Evolutionary conservation across 441 rosid species (phyloP), one percentile per base, ranked within the genome.

Genomic region (Pelargonium australe): DNA sequence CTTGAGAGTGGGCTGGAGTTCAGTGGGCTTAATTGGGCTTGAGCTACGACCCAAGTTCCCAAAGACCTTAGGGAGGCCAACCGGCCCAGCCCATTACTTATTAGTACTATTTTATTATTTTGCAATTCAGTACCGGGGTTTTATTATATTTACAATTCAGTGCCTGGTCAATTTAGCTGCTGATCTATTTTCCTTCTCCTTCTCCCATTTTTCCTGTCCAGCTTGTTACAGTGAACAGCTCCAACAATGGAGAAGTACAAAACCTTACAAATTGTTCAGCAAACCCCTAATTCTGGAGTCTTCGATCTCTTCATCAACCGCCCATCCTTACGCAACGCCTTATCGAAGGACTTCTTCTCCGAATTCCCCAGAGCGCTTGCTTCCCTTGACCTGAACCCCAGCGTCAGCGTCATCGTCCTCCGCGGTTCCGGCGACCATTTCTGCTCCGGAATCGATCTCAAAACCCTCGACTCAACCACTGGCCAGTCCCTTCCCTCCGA

Each of bases 401-500:
- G 79, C 19, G 89, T 65, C 78, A n/a, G 74, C 62, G 83, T 82
- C 70, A 74, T 86, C 72, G 51, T 89, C 75, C 85, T 90, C 64
- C 72, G 85, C 73, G 96, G 85, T 64, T 67, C 86, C 75, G 94
- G 96, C 34, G 81, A 81, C 64, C 87, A 89, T 79, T 90, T 93
- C 81, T 89, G 92, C 81, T 80, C 96, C 63, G 96, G 97, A 1
- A 85, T 93, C 72, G 96, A 93, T 69, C 81, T 93, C 73, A 63
- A 43, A 9, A 70, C 83, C 44, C 82, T 90, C 4, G 44, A 69
- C 41, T 64, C 77, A 19, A 12, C 64, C 70, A 2, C 81, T 0
- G 60, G 63, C 12, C 31, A 55, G 10, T 14, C 83, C 7, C 6
- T 20, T 0, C 65, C 82, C 4, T 70, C 49, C 7, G 91, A 82